phyloP scores from a whole-genome alignment of 1,139 yeast genomes.

The Zygosaccharomyces pseudobailii region DNA sequence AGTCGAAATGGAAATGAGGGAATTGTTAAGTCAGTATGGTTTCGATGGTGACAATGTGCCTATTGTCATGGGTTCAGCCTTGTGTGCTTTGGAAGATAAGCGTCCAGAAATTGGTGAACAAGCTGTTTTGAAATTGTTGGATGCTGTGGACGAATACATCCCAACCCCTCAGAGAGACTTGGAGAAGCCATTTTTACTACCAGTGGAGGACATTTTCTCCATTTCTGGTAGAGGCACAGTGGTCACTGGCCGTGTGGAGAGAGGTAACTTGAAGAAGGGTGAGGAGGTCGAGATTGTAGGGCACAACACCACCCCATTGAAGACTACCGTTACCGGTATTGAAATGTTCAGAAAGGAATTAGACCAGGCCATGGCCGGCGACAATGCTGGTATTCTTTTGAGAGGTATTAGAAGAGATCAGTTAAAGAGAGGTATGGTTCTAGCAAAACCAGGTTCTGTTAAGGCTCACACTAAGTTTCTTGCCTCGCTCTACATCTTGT shows the following conservation, averaged over 20 bases:
- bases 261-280: constrained; percentile 96
- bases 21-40: constrained; percentile 81
- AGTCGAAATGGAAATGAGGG: constrained; percentile 99
- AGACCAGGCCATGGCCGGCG: constrained; percentile 98
- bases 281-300: constrained; percentile 98
- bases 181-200: constrained; percentile 95
- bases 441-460: constrained; percentile 88
- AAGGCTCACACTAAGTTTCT: constrained; percentile 92
- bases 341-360: constrained; percentile 99
- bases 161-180: constrained; percentile 97
- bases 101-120: constrained; percentile 90
- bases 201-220: constrained; percentile 95
- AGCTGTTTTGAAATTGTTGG: constrained; percentile 78
- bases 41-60: constrained; percentile 99
- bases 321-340: constrained; percentile 95
- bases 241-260: constrained; percentile 97
- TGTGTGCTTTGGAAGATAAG: constrained; percentile 87
- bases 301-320: constrained; percentile 76
- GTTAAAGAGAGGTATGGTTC: constrained; percentile 94
- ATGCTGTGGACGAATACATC: constrained; percentile 88
- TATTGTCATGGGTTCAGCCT: constrained; percentile 97
- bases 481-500: constrained; percentile 86
- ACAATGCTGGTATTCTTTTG: constrained; percentile 94
- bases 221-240: constrained; percentile 99
- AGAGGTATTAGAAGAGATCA: constrained; percentile 99